phyloP scores from a whole-genome alignment of 2,329 filamentous ascomycete genomes.

The Fusarium redolens region DNA sequence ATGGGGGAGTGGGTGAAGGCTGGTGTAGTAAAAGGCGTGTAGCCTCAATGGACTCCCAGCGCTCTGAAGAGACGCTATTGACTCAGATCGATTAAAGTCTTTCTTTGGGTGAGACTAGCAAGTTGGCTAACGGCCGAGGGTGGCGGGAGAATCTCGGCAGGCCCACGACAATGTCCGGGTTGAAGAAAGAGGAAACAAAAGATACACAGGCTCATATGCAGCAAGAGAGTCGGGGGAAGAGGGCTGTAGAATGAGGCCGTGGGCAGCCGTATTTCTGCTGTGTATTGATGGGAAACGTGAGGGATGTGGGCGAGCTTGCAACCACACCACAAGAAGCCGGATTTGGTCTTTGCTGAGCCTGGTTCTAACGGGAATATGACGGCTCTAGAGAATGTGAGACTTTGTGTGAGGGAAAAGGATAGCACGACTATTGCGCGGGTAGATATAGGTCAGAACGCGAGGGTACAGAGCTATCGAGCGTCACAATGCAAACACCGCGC shows the following conservation, averaged over 20 bases:
- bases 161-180: not conserved
- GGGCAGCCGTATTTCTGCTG: constrained; percentile 6
- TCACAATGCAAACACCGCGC: not conserved
- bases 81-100: constrained; percentile 15
- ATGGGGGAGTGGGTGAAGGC: constrained; percentile 30
- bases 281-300: constrained; percentile 12
- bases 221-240: not conserved
- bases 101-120: constrained; percentile 17
- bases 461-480: not conserved
- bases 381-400: constrained; percentile 18
- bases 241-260: constrained; percentile 5
- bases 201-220: not conserved
- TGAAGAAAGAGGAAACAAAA: not conserved
- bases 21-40: constrained; percentile 27
- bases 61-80: constrained; percentile 16
- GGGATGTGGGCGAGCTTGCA: constrained; percentile 14
- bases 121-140: not conserved
- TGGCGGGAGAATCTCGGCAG: constrained; percentile 1
- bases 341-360: constrained; percentile 36
- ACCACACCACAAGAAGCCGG: constrained; percentile 35
- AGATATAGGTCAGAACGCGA: not conserved
- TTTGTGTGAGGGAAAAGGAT: constrained; percentile 4
- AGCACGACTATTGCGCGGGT: not conserved
- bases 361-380: constrained; percentile 32
- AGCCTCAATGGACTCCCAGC: constrained; percentile 7